Base-by-base conservation (phyloP, 1,284 basidiomycete species). In the Sporisorium iseilematis-ciliati region DNA sequence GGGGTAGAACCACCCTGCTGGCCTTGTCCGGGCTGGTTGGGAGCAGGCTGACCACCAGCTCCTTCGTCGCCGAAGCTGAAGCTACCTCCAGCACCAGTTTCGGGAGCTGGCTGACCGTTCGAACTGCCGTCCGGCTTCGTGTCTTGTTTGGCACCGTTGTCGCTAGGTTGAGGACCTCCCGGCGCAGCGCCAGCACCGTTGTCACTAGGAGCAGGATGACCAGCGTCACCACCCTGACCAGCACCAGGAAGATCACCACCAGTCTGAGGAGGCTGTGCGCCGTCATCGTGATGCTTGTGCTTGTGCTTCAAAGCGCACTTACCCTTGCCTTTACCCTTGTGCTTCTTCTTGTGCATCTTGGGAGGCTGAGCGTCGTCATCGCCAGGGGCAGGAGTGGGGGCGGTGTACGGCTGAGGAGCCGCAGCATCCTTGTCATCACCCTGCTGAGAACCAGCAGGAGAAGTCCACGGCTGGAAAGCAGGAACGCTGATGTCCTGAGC, bases 341-440 rank as follows among this genome's bases (percentile, higher is more conserved):
- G 18, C 56, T 63, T 71, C 25, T 57, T 62, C 62, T 60, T 65
- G 31, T 48, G 58, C 62, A 57, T 65, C 54, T 65, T 61, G 18
- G 20, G 20, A 18, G 33, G 45, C 26, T 57, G 46, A 29, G 25
- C 5, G 12, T 14, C n/a, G 25, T 45, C 45, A 18, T 33, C 33
- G 16, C 29, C 48, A 20, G 25, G 3, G 3, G 12, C 26, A 31
- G 26, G 12, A 18, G 46, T 12, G 6, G 33, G 33, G 10, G 11
- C 33, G 29, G 29, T 43, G 40, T 8, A 31, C 2, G 52, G 52
- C 52, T 54, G 52, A 43, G 43, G 4, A 25, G 21, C 20, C 5
- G 33, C 18, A n/a, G 31, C 18, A 41, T 23, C 16, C 23, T 45
- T 4, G 16, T 21, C 14, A 8, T 35, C 35, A 1, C 18, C 16